phyloP scores from a whole-genome alignment of 768 basidiomycete species.

The Leccinum variicolor region DNA sequence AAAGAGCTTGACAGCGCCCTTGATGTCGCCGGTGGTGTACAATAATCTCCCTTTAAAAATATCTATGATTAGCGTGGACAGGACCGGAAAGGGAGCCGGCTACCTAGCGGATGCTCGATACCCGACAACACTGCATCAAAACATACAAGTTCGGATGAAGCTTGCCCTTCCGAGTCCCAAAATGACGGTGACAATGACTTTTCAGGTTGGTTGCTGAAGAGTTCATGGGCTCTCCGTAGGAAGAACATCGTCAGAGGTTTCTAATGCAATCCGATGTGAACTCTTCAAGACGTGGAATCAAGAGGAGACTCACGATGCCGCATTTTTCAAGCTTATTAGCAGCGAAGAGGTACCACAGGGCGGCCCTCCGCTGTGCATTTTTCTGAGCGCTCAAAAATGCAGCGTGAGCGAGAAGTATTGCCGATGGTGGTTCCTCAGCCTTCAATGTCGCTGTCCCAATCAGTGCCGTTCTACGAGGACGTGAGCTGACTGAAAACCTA shows the following conservation, averaged over 20 bases:
- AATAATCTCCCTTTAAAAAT: conserved; percentile 64
- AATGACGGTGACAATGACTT: conserved; percentile 77
- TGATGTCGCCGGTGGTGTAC: conserved; percentile 86
- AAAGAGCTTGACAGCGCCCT: conserved; percentile 75
- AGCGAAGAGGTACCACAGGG: conserved; percentile 75
- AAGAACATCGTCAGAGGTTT: conserved; percentile 86
- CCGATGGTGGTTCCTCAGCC: conserved; percentile 81
- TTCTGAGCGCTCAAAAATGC: conserved; percentile 65
- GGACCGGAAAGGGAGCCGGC: conserved; percentile 6
- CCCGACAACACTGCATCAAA: conserved; percentile 67
- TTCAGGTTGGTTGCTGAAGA: conserved; percentile 48
- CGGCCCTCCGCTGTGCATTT: conserved; percentile 56
- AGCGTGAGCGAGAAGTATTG: conserved; percentile 77
- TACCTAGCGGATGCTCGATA: conserved; percentile 79
- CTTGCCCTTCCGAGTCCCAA: conserved; percentile 66
- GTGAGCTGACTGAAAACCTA: conserved; percentile 37
- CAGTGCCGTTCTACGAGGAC: conserved; percentile 17
- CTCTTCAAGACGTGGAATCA: conserved; percentile 1
- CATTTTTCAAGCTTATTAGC: conserved; percentile 79
- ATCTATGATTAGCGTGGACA: conserved; percentile 5
- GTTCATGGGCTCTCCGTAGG: conserved; percentile 63
- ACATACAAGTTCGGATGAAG: conserved; percentile 36
- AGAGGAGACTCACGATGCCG: conserved; percentile 62
- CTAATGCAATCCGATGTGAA: conserved; percentile 34
- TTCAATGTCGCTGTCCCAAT: conserved; percentile 36